phyloP scores from a whole-genome alignment of 805 yeast species.

The Candida xiaguanensis region DNA sequence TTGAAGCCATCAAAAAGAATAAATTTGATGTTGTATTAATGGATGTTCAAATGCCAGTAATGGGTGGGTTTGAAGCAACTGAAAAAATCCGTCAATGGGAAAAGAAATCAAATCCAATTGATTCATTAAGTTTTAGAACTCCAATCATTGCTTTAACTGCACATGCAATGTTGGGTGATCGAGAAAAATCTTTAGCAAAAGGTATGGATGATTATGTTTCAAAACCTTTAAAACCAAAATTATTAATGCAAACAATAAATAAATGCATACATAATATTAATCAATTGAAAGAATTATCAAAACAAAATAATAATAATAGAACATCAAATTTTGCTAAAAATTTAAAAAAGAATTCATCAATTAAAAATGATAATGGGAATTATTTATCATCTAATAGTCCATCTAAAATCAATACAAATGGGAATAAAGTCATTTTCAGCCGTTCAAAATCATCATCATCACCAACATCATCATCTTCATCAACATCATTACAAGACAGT shows the following conservation, averaged over 20 bases:
- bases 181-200: slow-evolving; percentile 80
- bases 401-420: slow-evolving; percentile 5
- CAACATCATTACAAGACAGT: slow-evolving; percentile 15
- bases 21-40: slow-evolving; percentile 78
- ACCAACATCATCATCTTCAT: slow-evolving; percentile 14
- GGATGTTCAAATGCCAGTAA: slow-evolving; percentile 95
- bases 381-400: slow-evolving; percentile 13
- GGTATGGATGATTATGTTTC: slow-evolving; percentile 92
- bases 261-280: slow-evolving; percentile 74
- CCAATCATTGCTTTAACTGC: slow-evolving; percentile 91
- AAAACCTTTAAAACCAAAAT: slow-evolving; percentile 80
- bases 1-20: slow-evolving; percentile 65
- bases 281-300: slow-evolving; percentile 55
- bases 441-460: slow-evolving; percentile 11
- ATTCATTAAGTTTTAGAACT: slow-evolving; percentile 66
- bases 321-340: slow-evolving; percentile 45
- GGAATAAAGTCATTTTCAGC: slow-evolving; percentile 2
- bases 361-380: slow-evolving; percentile 15
- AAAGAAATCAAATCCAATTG: slow-evolving; percentile 67
- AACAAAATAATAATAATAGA: slow-evolving; percentile 43
- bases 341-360: slow-evolving; percentile 34
- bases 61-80: slow-evolving; percentile 94
- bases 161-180: slow-evolving; percentile 91
- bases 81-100: slow-evolving; percentile 87
- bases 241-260: slow-evolving; percentile 78